Evolutionary conservation across 2,329 filamentous ascomycete genomes (phyloP), one percentile per base, ranked within the genome.

Genomic region (Hypoxylon sp.): DNA sequence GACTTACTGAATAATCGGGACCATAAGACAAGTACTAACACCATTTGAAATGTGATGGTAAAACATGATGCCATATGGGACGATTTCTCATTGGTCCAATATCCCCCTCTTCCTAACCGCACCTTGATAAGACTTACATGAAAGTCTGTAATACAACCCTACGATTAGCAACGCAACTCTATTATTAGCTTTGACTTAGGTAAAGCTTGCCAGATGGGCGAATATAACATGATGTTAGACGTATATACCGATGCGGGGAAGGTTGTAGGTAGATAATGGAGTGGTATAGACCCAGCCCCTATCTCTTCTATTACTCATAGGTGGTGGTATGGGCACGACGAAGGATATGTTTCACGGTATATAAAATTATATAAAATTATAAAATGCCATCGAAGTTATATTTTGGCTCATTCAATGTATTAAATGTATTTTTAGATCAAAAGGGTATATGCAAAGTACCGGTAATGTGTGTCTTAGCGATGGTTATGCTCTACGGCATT

Each of bases 161-260:
- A 30, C 52, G 53, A 66, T 57, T 66, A 59, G 30, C 32, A 58
- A 41, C 28, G 21, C 41, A 61, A 57, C 14, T 13, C 48, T 25
- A 46, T 36, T 41, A 17, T 58, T 36, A 17, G 25, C 25, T 34
- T 38, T 32, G 56, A 51, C 50, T 38, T 51, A 48, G 19, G 25
- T 55, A 23, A 30, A 10, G 23, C 14, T 30, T 30, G 3, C 28
- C 9, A 6, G 28, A 9, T 30, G 13, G 46, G 34, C 17, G 17
- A 53, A 49, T 51, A 59, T 55, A 63, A 30, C 30, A 52, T 23
- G 36, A 43, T 38, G 10, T 23, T 53, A 55, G 23, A 51, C 48
- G 48, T 52, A 41, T 52, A 68, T 64, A 58, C 60, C 55, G 55
- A 60, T 60, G 64, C 55, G 55, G 64, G 64, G 64, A 62, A 55